These are phyloP conservation scores for Martensiomyces pterosporus DNA, from an alignment of 192 early-diverging fungal species.

Conservation along the genomic window DNA sequence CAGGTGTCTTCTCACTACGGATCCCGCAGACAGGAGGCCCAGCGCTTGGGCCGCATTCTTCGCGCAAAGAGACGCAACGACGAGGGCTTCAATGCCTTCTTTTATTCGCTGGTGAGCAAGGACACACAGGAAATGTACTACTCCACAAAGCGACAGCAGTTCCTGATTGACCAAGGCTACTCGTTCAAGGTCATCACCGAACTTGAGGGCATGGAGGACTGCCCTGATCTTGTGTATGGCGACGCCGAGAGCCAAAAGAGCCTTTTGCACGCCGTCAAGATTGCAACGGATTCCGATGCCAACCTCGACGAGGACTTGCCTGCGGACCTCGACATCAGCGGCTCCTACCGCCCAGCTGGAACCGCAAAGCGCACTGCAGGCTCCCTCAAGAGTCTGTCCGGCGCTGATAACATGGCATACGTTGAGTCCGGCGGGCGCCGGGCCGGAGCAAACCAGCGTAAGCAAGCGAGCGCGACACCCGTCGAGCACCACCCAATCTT, in stretches of 20 bases:
- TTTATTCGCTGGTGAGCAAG: slow-evolving; percentile 96
- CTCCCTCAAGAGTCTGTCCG: slow-evolving; percentile 79
- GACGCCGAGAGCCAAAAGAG: slow-evolving; percentile 71
- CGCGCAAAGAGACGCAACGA: slow-evolving; percentile 92
- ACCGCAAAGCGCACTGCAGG: slow-evolving; percentile 52
- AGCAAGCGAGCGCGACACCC: slow-evolving; percentile 34
- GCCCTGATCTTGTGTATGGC: slow-evolving; percentile 71
- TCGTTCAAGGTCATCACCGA: slow-evolving; percentile 98
- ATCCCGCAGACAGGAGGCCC: slow-evolving; percentile 96
- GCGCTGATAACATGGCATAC: slow-evolving; percentile 93
- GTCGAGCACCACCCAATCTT: slow-evolving; percentile 62
- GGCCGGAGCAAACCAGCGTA: slow-evolving; percentile 26
- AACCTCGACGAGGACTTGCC: slow-evolving; percentile 59
- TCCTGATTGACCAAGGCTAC: slow-evolving; percentile 99
- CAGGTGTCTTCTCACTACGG: slow-evolving; percentile 99
- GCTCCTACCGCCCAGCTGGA: slow-evolving; percentile 33
- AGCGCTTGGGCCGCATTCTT: slow-evolving; percentile 90
- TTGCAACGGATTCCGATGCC: slow-evolving; percentile 61
- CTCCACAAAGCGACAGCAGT: slow-evolving; percentile 97
- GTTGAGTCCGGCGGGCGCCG: slow-evolving; percentile 57
- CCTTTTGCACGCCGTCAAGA: slow-evolving; percentile 79
- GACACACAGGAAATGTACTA: slow-evolving; percentile 99
- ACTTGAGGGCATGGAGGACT: slow-evolving; percentile 86
- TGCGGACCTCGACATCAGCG: slow-evolving; percentile 55
- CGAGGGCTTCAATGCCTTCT: slow-evolving; percentile 95